Conservation (phyloP, 768 basidiomycete genomes). For the Leccinum variicolor region DNA sequence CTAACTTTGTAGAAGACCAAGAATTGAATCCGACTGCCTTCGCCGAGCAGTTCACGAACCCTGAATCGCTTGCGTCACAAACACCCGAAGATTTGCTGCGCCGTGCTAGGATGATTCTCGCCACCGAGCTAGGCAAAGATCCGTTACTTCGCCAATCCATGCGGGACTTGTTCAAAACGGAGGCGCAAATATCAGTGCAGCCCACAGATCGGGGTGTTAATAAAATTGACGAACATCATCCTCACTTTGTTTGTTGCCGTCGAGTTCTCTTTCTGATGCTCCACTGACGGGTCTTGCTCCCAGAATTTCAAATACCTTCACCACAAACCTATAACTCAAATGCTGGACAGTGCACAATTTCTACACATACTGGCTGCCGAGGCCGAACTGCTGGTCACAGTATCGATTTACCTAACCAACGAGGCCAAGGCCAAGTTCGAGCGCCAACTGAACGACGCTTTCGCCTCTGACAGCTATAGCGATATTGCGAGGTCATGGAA, state of each 20-base stretch:
- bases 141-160: conserved; percentile 80
- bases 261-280: not conserved
- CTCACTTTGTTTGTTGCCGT: conserved; percentile 56
- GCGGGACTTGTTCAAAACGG: conserved; percentile 68
- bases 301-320: conserved; percentile 95
- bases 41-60: conserved; percentile 84
- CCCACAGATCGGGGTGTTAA: conserved; percentile 85
- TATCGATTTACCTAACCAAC: conserved; percentile 64
- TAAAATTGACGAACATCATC: conserved; percentile 74
- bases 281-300: conserved; percentile 4
- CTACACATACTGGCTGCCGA: conserved; percentile 90
- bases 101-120: conserved; percentile 77
- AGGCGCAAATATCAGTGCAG: conserved; percentile 72
- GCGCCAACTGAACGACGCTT: conserved; percentile 73
- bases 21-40: conserved; percentile 73
- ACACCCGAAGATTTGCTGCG: conserved; percentile 65
- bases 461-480: conserved; percentile 79
- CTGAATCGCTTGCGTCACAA: conserved; percentile 55
- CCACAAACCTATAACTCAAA: conserved; percentile 68
- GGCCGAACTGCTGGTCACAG: conserved; percentile 78
- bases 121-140: conserved; percentile 91
- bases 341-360: conserved; percentile 76
- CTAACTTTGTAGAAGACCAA: conserved; percentile 77
- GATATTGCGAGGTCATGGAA: conserved; percentile 92
- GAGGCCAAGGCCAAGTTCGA: conserved; percentile 66